These are phyloP conservation scores for Chrysanthemum seticuspe DNA, from an alignment of 129 eudicot species.

Conservation along the genomic window DNA sequence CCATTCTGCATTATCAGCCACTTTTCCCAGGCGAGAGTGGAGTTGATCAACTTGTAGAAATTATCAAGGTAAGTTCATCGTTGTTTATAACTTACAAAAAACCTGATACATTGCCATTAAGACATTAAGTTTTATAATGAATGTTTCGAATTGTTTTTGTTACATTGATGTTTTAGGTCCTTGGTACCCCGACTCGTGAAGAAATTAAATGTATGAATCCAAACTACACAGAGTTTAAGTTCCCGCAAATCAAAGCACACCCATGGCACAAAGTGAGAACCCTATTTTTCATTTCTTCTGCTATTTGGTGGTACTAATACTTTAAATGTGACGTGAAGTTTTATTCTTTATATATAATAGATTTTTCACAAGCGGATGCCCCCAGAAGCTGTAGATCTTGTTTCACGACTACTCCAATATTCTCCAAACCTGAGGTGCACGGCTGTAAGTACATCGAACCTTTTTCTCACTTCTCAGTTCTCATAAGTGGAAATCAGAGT, in stretches of 20 bases:
- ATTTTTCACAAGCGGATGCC: slow-evolving; percentile 74
- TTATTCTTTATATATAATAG: slow-evolving; percentile 18
- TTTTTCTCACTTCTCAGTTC: background rate
- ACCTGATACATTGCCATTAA: background rate
- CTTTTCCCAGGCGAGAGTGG: slow-evolving; percentile 80
- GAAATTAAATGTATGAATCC: slow-evolving; percentile 78
- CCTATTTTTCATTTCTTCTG: background rate
- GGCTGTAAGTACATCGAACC: slow-evolving; percentile 53
- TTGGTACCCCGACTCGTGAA: slow-evolving; percentile 79
- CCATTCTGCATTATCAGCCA: slow-evolving; percentile 42
- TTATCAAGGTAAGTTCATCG: slow-evolving; percentile 47
- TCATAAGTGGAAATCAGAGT: background rate
- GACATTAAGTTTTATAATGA: background rate
- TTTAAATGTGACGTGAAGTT: too few relatives aligned
- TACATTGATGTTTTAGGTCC: slow-evolving; percentile 40
- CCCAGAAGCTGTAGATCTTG: slow-evolving; percentile 73
- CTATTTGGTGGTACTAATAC: slow-evolving; percentile 2
- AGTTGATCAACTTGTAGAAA: slow-evolving; percentile 76
- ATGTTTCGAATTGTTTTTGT: background rate
- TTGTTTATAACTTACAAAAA: background rate
- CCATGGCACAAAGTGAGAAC: slow-evolving; percentile 71
- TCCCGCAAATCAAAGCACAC: slow-evolving; percentile 64
- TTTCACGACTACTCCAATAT: slow-evolving; percentile 66
- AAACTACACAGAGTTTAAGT: slow-evolving; percentile 68
- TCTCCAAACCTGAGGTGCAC: slow-evolving; percentile 62